Base-by-base conservation (phyloP, 2,329 filamentous ascomycete species). In the Penicillium sp. region DNA sequence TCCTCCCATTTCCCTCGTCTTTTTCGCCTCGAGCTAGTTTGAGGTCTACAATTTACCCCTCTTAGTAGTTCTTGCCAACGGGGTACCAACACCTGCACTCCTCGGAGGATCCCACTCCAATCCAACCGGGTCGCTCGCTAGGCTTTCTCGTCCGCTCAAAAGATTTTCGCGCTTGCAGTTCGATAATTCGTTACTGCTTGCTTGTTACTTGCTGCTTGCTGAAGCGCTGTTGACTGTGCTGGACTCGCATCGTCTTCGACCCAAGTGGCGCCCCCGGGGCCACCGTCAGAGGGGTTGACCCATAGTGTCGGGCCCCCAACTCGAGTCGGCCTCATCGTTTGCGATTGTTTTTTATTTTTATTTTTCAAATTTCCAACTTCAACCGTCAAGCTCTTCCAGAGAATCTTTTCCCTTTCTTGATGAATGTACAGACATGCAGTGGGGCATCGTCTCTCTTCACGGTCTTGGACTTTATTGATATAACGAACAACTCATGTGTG, bases 201-300 rank as follows among this genome's bases (percentile, higher is more conserved):
- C 30, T 37, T 13, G 4, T 10, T 37, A 38, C 59, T 53, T 30
- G 38, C 19, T 54, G 12, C 26, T 24, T 10, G 38, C 54, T 61
- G 66, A 67, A 60, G 62, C 68, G 68, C 66, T 65, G 61, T 65
- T 64, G 45, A 57, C 49, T 58, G 60, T 62, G 61, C 60, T 22
- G 51, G 53, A 62, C 33, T 54, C 37, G 56, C 50, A 61, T 60
- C 30, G 53, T 61, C 57, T 13, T 59, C 55, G 37, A 64, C 62
- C 58, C 60, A 61, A 56, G 59, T 64, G 60, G 56, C 49, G 58
- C 61, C 40, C 30, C 3, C 3, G 63, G 53, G 51, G 54, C 60
- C 63, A 68, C 62, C 65, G 66, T 56, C 61, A 64, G 70, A 70
- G 67, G 67, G 65, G 66, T 66, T 67, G 69, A 70, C 63, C 74